A percentile compares a stretch with the other conserved stretches of the same genome.
Evolutionary conservation across 371 early-diverging fungal species (phyloP).

Genomic region (Mucor circinelloides): DNA sequence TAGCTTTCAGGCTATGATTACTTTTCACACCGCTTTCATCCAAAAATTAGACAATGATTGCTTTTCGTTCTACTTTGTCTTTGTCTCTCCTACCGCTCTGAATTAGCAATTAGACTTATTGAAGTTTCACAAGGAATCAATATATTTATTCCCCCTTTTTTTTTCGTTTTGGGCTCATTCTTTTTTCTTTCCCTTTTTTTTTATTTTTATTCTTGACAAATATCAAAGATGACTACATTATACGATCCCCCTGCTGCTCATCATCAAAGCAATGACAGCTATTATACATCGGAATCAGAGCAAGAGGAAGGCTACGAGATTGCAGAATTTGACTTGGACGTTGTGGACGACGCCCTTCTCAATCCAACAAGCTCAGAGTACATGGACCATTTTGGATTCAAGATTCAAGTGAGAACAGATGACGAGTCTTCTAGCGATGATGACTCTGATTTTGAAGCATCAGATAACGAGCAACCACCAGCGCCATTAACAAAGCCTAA

Average conservation of each 20-base stretch:
- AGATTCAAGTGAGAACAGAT: constrained; percentile 46
- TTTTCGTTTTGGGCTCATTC: neutral
- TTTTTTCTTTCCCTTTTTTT: neutral
- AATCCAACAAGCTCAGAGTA: constrained; percentile 43
- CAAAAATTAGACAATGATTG: too few species aligned
- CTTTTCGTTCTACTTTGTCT: too few species aligned
- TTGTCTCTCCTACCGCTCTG: neutral
- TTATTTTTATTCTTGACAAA: neutral
- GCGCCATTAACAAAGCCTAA: neutral
- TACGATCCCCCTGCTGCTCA: constrained; percentile 6
- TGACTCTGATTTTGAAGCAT: constrained; percentile 24
- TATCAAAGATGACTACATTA: constrained; percentile 4
- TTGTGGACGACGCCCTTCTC: constrained; percentile 45
- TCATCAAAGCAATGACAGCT: neutral
- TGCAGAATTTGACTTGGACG: constrained; percentile 42
- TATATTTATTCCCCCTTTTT: neutral
- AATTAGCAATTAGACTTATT: neutral
- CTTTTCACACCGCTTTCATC: too few species aligned
- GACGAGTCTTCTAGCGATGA: constrained; percentile 41
- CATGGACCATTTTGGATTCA: constrained; percentile 51
- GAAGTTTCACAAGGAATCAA: constrained; percentile 1
- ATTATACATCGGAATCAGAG: constrained; percentile 10
- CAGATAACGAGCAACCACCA: neutral
- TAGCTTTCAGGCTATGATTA: too few species aligned
- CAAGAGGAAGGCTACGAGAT: constrained; percentile 12